Base-by-base conservation (phyloP, 331 rosid genomes). In the Malus hybrid region DNA sequence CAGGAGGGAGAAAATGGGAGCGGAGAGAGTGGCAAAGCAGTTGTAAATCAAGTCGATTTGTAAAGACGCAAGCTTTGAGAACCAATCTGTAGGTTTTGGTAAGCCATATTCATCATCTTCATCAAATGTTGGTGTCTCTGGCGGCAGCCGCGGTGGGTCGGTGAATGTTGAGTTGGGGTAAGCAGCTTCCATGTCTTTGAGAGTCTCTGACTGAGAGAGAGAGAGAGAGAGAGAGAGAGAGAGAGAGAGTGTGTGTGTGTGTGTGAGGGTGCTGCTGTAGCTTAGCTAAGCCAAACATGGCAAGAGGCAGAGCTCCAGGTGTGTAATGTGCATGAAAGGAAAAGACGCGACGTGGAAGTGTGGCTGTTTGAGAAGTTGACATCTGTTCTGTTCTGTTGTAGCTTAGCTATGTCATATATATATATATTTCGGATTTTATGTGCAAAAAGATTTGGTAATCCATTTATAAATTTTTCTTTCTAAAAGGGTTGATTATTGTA, bases 21-120 rank as follows among this genome's bases (percentile, higher is more conserved):
- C 73, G 58, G 82, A 67, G 74, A 87, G 34, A 77, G 78, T 74
- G 61, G 44, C 44, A 61, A 84, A 8, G 86, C 66, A 42, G 76
- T 78, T 83, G 81, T 82, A 72, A 83, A 93, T 78, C 46, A 88
- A 57, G 42, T 88, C 92, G 10, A 80, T 81, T 71, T 80, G 90
- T 63, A 85, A 73, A 60, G 79, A 76, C 8, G 78, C 42, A 1
- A 87, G 77, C 76, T 84, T 85, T 58, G 80, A 46, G 28, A 90
- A 22, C 72, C 81, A 85, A 65, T 83, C 75, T 22, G 82, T 10
- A 36, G 89, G 83, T 74, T 85, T 73, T 26, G 86, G 85, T 6
- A 82, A 58, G 22, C 52, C 34, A 71, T 75, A 30, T 46, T 62
- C 61, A 16, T 72, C 68, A 4, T 58, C 76, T 5, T 39, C 36